phyloP scores from a whole-genome alignment of 179 eudicot genomes.

The Amaranthus tricolor region DNA sequence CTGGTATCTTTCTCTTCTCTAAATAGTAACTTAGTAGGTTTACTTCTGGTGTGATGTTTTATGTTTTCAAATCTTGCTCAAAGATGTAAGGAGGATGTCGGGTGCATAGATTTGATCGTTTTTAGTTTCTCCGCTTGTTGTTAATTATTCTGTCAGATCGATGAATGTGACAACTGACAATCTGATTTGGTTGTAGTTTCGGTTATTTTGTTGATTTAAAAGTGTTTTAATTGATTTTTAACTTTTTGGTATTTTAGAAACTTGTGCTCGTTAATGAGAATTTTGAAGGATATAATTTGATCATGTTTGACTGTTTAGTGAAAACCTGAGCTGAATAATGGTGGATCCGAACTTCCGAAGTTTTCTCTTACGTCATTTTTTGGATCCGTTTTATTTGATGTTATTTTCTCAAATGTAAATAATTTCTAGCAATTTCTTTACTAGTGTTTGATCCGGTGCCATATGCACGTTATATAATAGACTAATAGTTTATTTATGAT shows the following conservation, averaged over 20 bases:
- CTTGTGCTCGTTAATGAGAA: not conserved
- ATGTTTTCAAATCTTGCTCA: not conserved
- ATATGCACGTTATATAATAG: too few species aligned
- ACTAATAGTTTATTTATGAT: too few species aligned
- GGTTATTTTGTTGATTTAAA: not conserved
- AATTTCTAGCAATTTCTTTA: too few species aligned
- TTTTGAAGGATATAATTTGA: not conserved
- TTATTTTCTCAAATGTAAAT: too few species aligned
- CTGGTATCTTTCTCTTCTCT: constrained; percentile 41
- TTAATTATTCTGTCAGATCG: too few species aligned
- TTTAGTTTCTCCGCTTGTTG: too few species aligned
- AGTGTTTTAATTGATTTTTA: not conserved
- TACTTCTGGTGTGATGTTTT: not conserved
- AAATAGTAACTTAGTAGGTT: not conserved
- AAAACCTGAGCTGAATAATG: not conserved
- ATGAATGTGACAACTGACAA: too few species aligned
- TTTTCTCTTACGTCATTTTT: not conserved
- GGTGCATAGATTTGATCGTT: too few species aligned
- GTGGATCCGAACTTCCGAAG: not conserved
- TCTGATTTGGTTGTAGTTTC: not conserved
- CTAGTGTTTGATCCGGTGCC: too few species aligned
- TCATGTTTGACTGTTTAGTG: not conserved
- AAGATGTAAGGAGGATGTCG: not conserved
- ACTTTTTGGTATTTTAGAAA: not conserved
- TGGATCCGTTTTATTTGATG: not conserved